Evolutionary conservation across 2,329 filamentous ascomycete genomes (phyloP), one percentile per base, ranked within the genome.

Genomic region (Fusarium penzigii): DNA sequence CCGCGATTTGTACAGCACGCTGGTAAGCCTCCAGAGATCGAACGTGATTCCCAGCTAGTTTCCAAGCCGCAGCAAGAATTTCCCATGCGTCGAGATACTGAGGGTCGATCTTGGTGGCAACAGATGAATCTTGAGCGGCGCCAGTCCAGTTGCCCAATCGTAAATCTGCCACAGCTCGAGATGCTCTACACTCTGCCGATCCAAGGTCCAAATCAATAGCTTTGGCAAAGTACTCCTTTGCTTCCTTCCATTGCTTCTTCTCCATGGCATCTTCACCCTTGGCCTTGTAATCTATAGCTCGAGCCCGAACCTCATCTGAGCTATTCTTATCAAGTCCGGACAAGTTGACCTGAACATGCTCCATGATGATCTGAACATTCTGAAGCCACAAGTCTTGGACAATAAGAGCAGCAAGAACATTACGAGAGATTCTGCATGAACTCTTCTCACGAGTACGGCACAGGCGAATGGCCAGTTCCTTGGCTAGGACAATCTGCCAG

Each of bases 401-500:
- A 10, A 42, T 42, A 32, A 51, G 48, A n/a, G 48, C 36, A 2
- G 42, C 48, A 2, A 25, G 20, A 2, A 42, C 48, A 2, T 43
- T 46, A 9, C 17, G 48, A 4, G 48, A 42, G 1, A 51, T n/a
- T 14, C 39, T 39, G 12, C 25, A 17, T 3, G 11, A 6, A 13
- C 17, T 11, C 5, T 14, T 2, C 14, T 38, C 17, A 5, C 14
- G n/a, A 5, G 43, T 5, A n/a, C 6, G 17, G 17, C 38, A 29
- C 5, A 51, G 6, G 14, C 32, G 39, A n/a, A 46, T 29, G 9
- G 48, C 39, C 2, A 51, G 43, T 20, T 51, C 48, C 29, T 36
- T 51, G 7, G 48, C 43, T 3, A 51, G 39, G 3, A 51, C 42
- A 29, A 51, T 51, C 38, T 51, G 48, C 43, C 48, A 46, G 5